Percentiles rank a stretch among this genome's conserved stretches.
Evolutionary conservation across 2,329 filamentous ascomycete species (phyloP).

Genomic region (Colletotrichum sp.): DNA sequence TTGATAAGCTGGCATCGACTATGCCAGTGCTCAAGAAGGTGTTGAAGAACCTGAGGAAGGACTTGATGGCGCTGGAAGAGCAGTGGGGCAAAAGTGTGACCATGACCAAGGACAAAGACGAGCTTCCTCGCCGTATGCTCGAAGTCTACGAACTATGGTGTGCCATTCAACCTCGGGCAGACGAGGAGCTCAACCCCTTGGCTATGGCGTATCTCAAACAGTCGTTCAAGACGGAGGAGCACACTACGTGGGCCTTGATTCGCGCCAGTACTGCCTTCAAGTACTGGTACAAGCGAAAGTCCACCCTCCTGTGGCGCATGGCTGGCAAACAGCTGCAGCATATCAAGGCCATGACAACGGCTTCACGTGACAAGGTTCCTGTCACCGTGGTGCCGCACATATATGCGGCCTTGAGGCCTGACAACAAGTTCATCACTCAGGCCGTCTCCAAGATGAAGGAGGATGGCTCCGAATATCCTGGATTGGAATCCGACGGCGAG

Average conservation of each 20-base stretch:
- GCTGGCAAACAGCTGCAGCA: conserved; percentile 52
- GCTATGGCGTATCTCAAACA: conserved; percentile 26
- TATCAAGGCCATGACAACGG: conserved; percentile 45
- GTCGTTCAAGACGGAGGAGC: conserved; percentile 30
- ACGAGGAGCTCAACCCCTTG: conserved; percentile 14
- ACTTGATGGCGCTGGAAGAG: conserved; percentile 31
- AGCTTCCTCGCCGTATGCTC: conserved; percentile 32
- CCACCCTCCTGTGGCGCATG: conserved; percentile 50
- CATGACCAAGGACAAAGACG: conserved; percentile 13
- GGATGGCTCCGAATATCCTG: background rate
- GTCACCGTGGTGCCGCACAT: conserved; percentile 39
- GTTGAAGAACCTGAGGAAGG: conserved; percentile 33
- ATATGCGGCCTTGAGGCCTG: conserved; percentile 40
- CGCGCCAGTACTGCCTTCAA: conserved; percentile 56
- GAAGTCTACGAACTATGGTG: conserved; percentile 46
- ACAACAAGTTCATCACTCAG: conserved; percentile 30
- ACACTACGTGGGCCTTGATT: conserved; percentile 48
- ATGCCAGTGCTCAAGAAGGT: conserved; percentile 35
- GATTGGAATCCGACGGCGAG: conserved; percentile 7
- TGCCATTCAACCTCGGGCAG: conserved; percentile 38
- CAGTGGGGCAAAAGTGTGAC: conserved; percentile 34
- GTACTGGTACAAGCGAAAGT: conserved; percentile 28
- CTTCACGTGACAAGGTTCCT: conserved; percentile 23
- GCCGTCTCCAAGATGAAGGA: conserved; percentile 21
- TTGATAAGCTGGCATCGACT: conserved; percentile 31